Evolutionary conservation across 495 filamentous ascomycete genomes (phyloP).

Genomic region (Podospora didyma): DNA sequence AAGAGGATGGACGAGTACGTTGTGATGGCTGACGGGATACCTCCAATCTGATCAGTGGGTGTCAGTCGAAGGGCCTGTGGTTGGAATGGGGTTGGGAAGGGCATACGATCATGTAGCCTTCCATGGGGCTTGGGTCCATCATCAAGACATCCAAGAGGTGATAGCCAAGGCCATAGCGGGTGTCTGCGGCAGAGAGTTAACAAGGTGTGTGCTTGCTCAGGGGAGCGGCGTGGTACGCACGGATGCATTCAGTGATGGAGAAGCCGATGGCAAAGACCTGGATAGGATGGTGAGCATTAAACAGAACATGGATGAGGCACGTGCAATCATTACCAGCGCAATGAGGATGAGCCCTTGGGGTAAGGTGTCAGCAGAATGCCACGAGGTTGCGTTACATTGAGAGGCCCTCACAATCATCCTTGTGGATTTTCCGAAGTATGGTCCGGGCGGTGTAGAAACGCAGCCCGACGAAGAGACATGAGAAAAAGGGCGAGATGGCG

Average conservation of each 20-base stretch:
- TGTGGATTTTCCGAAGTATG: conserved; percentile 14
- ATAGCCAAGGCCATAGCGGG: conserved; percentile 10
- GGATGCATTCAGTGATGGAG: conserved; percentile 3
- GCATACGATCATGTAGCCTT: neutral
- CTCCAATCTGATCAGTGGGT: conserved; percentile 4
- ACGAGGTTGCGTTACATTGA: too few relatives aligned
- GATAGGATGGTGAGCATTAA: neutral
- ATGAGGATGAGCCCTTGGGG: conserved; percentile 11
- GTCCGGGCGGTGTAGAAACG: conserved; percentile 21
- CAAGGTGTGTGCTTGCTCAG: neutral
- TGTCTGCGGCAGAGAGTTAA: conserved; percentile 1
- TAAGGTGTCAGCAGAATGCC: neutral
- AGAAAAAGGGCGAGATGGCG: conserved; percentile 14
- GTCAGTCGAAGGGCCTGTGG: neutral
- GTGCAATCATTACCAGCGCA: conserved; percentile 2
- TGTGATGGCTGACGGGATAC: conserved; percentile 8
- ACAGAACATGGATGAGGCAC: too few relatives aligned
- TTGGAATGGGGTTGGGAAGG: neutral
- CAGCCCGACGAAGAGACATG: conserved; percentile 15
- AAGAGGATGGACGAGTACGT: conserved; percentile 15
- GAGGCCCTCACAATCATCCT: conserved; percentile 21
- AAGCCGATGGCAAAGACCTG: conserved; percentile 4
- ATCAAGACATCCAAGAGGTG: neutral
- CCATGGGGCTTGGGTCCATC: too few relatives aligned
- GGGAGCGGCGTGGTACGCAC: neutral